Evolutionary conservation across 108 stramenopile genomes (phyloP), one percentile per base, ranked within the genome.

Genomic region (Skeletonema potamos): DNA sequence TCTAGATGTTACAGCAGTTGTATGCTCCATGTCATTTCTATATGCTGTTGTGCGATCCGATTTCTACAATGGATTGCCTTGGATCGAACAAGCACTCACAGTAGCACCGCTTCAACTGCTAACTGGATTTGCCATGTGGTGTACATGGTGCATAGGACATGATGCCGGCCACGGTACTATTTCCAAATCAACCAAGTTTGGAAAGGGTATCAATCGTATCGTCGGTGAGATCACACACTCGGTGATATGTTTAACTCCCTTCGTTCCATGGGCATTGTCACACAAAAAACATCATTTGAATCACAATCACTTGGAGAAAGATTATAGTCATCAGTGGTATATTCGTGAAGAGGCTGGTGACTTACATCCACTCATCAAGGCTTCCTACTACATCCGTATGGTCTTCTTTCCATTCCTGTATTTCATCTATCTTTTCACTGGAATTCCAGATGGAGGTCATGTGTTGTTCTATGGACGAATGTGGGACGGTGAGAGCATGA

Each of bases 131-230:
- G 82, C 88, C 44, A 83, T 89, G 82, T 87, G 89, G 89, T 88
- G 85, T 64, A 86, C 85, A 71, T 91, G 89, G 89, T 91, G 89
- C 68, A 88, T 91, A 34, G 89, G 89, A 7, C 89, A 91, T 55
- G 89, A 91, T 58, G 87, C 89, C 3, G 89, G 89, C 9, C 89
- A 91, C 72, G 68, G 75, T n/a, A 72, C 79, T 8, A 72, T 88
- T 26, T 83, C 84, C 20, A 82, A 84, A 41, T 37, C 57, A 3
- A 27, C 34, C 17, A 66, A 75, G 43, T 32, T 44, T 41, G 28
- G 55, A 48, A 68, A 68, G 24, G 10, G 28, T 12, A 82, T 88
- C 66, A 91, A 91, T 68, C 70, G 79, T 11, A 57, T 87, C 36
- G 86, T 88, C 0, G 89, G 89, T 13, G 89, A 91, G 72, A 69